Evolutionary conservation across 2,329 filamentous ascomycete genomes (phyloP).

Genomic region (Spiromastix sp.): DNA sequence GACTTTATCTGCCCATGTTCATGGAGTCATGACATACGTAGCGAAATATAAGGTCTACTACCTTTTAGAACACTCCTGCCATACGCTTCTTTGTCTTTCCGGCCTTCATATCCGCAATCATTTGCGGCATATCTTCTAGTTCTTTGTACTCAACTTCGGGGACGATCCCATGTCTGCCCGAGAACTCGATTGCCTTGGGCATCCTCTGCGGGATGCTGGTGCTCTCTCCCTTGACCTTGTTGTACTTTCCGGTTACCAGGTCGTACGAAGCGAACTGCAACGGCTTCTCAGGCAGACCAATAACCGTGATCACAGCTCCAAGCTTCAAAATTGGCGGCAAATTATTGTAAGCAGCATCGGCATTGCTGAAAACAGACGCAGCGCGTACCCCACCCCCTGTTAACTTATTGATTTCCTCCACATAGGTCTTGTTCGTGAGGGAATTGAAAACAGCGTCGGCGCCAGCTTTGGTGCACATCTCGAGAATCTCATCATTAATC

Average conservation of each 20-base stretch:
- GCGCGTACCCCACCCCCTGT: conserved; percentile 33
- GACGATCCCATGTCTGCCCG: not conserved
- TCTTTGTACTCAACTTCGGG: not conserved
- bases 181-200: not conserved
- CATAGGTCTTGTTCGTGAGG: conserved; percentile 27
- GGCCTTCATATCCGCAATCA: not conserved
- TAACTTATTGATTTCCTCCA: conserved; percentile 30
- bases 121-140: not conserved
- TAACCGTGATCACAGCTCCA: conserved; percentile 1
- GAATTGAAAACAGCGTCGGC: conserved; percentile 37
- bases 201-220: not conserved
- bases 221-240: not conserved
- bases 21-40: not conserved
- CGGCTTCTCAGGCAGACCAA: not conserved
- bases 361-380: conserved; percentile 27
- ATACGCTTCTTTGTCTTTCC: not conserved
- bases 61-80: not conserved
- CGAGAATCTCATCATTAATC: conserved; percentile 34
- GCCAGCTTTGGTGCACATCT: conserved; percentile 29
- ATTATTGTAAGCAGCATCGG: conserved; percentile 21
- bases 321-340: conserved; percentile 19
- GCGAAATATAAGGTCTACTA: not conserved
- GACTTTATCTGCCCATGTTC: no score
- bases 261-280: not conserved
- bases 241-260: not conserved